Base-by-base conservation (phyloP, 768 basidiomycete species). In the Suillus placidus region DNA sequence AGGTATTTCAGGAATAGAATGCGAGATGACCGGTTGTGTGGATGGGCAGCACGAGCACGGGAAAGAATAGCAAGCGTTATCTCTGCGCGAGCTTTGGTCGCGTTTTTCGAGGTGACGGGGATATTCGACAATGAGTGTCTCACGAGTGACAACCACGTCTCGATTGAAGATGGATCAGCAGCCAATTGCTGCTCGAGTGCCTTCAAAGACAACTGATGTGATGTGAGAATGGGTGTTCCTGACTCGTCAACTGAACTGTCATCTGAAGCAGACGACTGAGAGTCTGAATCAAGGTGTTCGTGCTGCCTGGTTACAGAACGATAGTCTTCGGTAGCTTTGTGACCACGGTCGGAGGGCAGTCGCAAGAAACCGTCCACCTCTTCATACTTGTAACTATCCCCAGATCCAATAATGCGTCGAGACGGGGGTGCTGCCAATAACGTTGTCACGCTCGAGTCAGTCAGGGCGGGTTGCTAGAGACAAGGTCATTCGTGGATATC, bases 331-430 rank as follows among this genome's bases (percentile, higher is more conserved):
- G 83, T 77, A 13, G 49, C 70, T 68, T 61, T 67, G 66, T 62
- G 75, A 64, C 60, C 63, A n/a, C 74, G 73, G 18, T 77, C 77
- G 18, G 87, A 82, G 20, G 86, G 80, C 10, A 93, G 77, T 47
- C 81, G 85, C 35, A 93, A 78, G 71, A 90, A 88, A 10, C 90
- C 90, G 66, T 91, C 84, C n/a, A 82, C 72, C 74, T 92, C 91
- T 64, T 85, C 78, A 71, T 88, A 85, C 70, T 82, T 87, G 69
- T 80, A 77, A 58, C 70, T 71, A 64, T 79, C 72, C 52, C 76
- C 66, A 45, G 81, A 72, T 32, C 75, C 70, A 23, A 81, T 63
- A n/a, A 90, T 72, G 62, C 81, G 82, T 61, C 84, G 83, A 5
- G 80, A 82, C 5, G 87, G 85, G 56, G 85, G 78, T 30, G 82